Conservation (phyloP, 495 filamentous ascomycete genomes). For the Jackrogersella multiformis region DNA sequence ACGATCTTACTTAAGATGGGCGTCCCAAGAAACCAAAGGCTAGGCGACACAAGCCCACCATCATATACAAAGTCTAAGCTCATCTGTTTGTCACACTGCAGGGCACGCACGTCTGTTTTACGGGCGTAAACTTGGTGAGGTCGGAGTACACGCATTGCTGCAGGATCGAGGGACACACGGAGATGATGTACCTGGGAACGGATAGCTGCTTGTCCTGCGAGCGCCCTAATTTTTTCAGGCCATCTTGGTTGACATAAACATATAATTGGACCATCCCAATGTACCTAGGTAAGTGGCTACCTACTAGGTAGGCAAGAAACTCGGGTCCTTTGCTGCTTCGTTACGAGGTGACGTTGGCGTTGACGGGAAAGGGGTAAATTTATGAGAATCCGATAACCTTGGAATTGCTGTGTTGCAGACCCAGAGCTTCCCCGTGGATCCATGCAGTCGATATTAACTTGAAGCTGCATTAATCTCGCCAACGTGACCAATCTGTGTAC, state of each 20-base stretch:
- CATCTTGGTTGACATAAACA: neutral
- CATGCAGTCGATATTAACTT: conserved; percentile 30
- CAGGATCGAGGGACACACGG: conserved; percentile 50
- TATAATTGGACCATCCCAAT: neutral
- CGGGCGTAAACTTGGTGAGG: conserved; percentile 44
- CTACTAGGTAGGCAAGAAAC: neutral
- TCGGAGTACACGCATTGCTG: conserved; percentile 47
- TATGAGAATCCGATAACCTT: neutral
- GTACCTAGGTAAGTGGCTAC: neutral
- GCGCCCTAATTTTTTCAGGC: conserved; percentile 9
- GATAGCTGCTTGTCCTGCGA: conserved; percentile 44
- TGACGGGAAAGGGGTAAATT: conserved; percentile 1
- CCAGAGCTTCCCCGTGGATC: conserved; percentile 14
- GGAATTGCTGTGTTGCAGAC: neutral
- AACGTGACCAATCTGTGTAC: conserved; percentile 6
- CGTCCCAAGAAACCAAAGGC: conserved; percentile 3
- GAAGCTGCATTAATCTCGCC: conserved; percentile 14
- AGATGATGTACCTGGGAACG: conserved; percentile 49
- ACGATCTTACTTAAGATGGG: conserved; percentile 1
- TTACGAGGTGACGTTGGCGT: conserved; percentile 22
- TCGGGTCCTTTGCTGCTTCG: neutral
- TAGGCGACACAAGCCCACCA: conserved; percentile 23
- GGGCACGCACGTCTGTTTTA: conserved; percentile 42
- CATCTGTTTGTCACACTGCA: conserved; percentile 39
- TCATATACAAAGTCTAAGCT: conserved; percentile 19